Percentiles rank a stretch among this genome's conserved stretches.
Conservation (phyloP, 768 basidiomycete genomes). For the Lactarius vividus region DNA sequence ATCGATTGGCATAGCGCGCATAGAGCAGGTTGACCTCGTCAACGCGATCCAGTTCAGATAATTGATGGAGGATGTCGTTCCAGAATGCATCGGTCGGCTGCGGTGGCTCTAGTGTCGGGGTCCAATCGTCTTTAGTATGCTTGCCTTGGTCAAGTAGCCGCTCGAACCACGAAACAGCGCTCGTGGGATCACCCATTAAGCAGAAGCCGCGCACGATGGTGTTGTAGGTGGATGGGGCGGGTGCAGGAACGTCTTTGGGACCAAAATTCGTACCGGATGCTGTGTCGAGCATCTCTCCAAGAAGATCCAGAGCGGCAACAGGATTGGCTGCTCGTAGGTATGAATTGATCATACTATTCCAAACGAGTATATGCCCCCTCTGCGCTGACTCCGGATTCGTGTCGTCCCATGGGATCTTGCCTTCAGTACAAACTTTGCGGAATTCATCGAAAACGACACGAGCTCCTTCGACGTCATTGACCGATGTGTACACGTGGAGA, state of each 20-base stretch:
- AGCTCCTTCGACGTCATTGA: slow-evolving; percentile 47
- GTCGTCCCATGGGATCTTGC: slow-evolving; percentile 37
- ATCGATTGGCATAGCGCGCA: slow-evolving; percentile 37
- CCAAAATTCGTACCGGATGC: slow-evolving; percentile 35
- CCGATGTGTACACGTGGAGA: slow-evolving; percentile 55
- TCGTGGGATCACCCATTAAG: slow-evolving; percentile 53
- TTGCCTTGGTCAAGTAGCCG: slow-evolving; percentile 50
- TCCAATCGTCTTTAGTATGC: slow-evolving; percentile 38
- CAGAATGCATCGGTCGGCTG: slow-evolving; percentile 57
- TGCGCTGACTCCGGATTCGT: slow-evolving; percentile 27
- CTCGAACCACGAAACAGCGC: slow-evolving; percentile 71
- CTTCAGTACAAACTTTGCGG: slow-evolving; percentile 40
- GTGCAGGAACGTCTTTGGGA: slow-evolving; percentile 48
- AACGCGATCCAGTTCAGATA: slow-evolving; percentile 48
- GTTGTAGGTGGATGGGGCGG: slow-evolving; percentile 61
- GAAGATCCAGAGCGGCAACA: slow-evolving; percentile 58
- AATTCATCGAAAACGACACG: slow-evolving; percentile 66
- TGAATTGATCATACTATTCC: slow-evolving; percentile 74
- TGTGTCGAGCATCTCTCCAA: slow-evolving; percentile 69
- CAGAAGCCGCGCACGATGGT: slow-evolving; percentile 66
- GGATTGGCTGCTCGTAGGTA: slow-evolving; percentile 66
- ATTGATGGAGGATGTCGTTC: slow-evolving; percentile 55
- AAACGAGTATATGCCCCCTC: slow-evolving; percentile 48
- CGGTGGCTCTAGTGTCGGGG: slow-evolving; percentile 43
- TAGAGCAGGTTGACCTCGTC: slow-evolving; percentile 58